A percentile compares a stretch with the other conserved stretches of the same genome.
These are phyloP conservation scores for Flaveria bidentis DNA, from an alignment of 129 eudicot genomes.

Conservation along the genomic window DNA sequence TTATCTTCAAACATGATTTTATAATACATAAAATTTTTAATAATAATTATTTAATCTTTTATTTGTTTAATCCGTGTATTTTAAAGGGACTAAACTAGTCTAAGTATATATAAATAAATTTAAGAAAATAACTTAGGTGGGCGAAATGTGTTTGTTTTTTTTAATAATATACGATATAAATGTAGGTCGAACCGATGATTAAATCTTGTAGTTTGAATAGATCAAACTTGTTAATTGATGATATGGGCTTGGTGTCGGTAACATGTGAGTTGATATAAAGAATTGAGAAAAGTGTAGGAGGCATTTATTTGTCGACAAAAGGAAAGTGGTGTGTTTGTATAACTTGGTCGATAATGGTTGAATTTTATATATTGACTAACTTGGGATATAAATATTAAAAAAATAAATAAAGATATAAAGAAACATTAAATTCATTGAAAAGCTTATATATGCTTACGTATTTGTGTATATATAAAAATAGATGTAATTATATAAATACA, in stretches of 20 bases:
- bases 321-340: not conserved
- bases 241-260: not conserved
- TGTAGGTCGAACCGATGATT: no score
- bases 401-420: not conserved
- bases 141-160: no score
- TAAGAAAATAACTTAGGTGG: no score
- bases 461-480: not conserved
- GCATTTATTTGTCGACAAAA: not conserved
- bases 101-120: no score
- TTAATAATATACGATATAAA: no score
- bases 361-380: not conserved
- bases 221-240: conserved; percentile 10
- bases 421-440: not conserved
- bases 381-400: not conserved
- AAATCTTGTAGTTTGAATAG: not conserved
- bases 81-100: no score
- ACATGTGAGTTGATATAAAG: not conserved
- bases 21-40: no score
- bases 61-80: no score
- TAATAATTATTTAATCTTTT: no score
- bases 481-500: not conserved
- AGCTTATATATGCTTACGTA: not conserved
- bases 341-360: not conserved
- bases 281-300: not conserved
- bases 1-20: no score